Evolutionary conservation across 352 stramenopile genomes (phyloP), one percentile per base, ranked within the genome.

Genomic region (Phytophthora citricola): DNA sequence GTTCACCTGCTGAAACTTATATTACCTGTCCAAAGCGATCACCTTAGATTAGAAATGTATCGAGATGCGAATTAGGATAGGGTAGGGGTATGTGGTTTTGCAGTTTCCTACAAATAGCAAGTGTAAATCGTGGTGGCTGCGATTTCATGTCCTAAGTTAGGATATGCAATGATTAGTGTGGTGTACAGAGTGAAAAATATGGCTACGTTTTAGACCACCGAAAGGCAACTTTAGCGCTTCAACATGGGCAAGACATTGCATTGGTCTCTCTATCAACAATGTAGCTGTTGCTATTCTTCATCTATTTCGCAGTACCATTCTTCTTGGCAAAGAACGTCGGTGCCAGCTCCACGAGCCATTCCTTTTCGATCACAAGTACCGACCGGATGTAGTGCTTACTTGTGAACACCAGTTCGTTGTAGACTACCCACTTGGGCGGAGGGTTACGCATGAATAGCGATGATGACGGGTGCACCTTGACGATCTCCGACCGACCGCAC

Each of bases 331-430:
- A 97, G 44, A 96, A 95, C 6, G 78, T 77, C 14, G 91, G 90
- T 1, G 90, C 87, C 36, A 93, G 54, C 58, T 97, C 88, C 12
- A 95, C 44, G 8, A 97, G 79, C 91, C 91, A 97, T 32, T 95
- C 83, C 52, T 96, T 93, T 55, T 97, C 89, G 53, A 97, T 94
- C 22, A 94, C 75, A 26, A 96, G 65, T 8, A 97, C 86, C 4
- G 85, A 91, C 8, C 90, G 87, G 62, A 97, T 93, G 74, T 97
- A 97, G 66, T 97, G 89, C 58, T 95, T 96, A 69, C 87, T 95
- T 24, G 91, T 97, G 63, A 94, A 94, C 57, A 97, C 89, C 39
- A 97, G 75, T 65, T 97, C 91, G 60, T 97, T 95, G 74, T 93
- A 95, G 14, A 96, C 76, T 46, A 96, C 79, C 73, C 78, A 96